These are phyloP conservation scores for Polytolypa hystricis DNA, from an alignment of 2,329 filamentous ascomycete genomes.

Conservation along the genomic window DNA sequence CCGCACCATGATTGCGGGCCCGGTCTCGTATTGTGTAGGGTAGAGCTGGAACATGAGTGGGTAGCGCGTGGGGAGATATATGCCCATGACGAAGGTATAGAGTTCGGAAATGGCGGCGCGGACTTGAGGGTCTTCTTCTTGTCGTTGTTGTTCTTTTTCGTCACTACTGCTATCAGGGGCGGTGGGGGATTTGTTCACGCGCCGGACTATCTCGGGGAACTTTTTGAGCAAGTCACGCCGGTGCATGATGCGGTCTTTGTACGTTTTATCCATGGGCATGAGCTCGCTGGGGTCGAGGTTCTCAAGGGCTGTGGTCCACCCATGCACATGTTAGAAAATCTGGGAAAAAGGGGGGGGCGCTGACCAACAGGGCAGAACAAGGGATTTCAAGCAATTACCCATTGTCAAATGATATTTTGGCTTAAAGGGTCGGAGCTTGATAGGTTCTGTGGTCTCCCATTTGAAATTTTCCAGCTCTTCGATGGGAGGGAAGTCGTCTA, in stretches of 20 bases:
- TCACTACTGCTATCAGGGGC: too few relatives aligned
- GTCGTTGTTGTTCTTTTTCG: too few relatives aligned
- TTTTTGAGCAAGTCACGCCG: slow-evolving; percentile 38
- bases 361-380: too few relatives aligned
- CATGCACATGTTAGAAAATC: slow-evolving; percentile 5
- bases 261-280: slow-evolving; percentile 49
- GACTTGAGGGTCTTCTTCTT: slow-evolving; percentile 27
- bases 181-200: slow-evolving; percentile 24
- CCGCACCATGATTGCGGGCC: slow-evolving; percentile 22
- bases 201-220: slow-evolving; percentile 31
- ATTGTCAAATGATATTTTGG: slow-evolving; percentile 53
- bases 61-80: slow-evolving; percentile 47
- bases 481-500: slow-evolving; percentile 8
- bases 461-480: slow-evolving; percentile 39
- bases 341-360: not conserved
- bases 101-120: slow-evolving; percentile 43
- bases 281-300: slow-evolving; percentile 43
- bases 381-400: slow-evolving; percentile 42
- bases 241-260: slow-evolving; percentile 40
- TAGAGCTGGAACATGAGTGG: slow-evolving; percentile 41
- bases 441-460: slow-evolving; percentile 40
- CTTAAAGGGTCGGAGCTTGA: slow-evolving; percentile 48
- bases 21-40: slow-evolving; percentile 16
- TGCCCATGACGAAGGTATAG: slow-evolving; percentile 43
- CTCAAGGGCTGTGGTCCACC: slow-evolving; percentile 38